Evolutionary conservation across 352 stramenopile genomes (phyloP).

Genomic region (Globisporangium viniferum): DNA sequence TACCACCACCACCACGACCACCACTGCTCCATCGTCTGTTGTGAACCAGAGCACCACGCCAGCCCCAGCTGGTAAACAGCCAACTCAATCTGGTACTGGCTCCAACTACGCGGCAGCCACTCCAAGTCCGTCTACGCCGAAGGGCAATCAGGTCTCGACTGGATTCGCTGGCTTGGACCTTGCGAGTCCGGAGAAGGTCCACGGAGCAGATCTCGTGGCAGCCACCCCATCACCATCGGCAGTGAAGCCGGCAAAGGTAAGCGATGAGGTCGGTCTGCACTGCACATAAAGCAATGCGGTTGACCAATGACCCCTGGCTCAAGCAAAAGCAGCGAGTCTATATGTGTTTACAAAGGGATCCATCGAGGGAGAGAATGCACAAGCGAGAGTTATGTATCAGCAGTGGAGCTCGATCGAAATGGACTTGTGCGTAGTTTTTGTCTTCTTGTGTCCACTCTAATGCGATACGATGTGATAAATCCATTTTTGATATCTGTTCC

Average conservation of each 20-base stretch:
- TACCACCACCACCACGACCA: background rate
- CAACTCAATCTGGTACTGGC: background rate
- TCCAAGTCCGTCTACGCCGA: constrained; percentile 14
- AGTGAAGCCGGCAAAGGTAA: constrained; percentile 9
- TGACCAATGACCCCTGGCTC: background rate
- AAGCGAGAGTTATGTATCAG: constrained; percentile 2
- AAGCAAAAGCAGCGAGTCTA: background rate
- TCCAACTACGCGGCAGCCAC: background rate
- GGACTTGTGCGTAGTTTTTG: constrained; percentile 6
- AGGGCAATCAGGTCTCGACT: constrained; percentile 7
- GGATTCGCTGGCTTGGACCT: constrained; percentile 14
- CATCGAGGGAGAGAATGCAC: background rate
- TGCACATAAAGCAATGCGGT: constrained; percentile 10
- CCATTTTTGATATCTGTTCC: background rate
- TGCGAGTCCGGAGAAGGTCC: constrained; percentile 17
- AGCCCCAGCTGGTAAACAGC: background rate
- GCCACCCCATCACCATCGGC: constrained; percentile 12
- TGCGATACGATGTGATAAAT: background rate
- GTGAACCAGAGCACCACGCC: constrained; percentile 8
- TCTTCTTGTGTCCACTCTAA: background rate
- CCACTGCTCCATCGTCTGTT: constrained; percentile 6
- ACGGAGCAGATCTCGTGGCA: constrained; percentile 14
- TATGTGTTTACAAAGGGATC: background rate
- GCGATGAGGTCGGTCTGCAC: constrained; percentile 1
- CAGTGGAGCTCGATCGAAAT: constrained; percentile 8